Evolutionary conservation across 148 eudicot genomes (phyloP), one percentile per base, ranked within the genome.

Genomic region (Amaranthus cruentus): DNA sequence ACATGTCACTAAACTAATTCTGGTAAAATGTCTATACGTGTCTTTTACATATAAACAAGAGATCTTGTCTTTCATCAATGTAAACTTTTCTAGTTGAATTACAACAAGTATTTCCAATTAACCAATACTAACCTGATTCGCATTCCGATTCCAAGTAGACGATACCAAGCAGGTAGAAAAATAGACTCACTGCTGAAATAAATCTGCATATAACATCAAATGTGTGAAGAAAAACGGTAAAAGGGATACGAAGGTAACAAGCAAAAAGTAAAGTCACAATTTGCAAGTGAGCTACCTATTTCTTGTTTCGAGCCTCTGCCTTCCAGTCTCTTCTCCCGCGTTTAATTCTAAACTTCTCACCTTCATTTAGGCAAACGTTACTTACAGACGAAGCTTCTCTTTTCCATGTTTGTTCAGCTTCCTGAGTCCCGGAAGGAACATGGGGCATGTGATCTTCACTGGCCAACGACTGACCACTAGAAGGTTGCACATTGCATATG

Each of bases 221-320:
- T 56, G 56, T 54, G 15, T 65, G 38, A 55, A 13, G 14, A 28
- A 4, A 53, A 47, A 15, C 47, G 9, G 64, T 12, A 43, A 12
- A 21, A 10, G n/a, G 38, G 53, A 53, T 2, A n/a, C 28, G 47
- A 76, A 65, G 18, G 58, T 11, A 58, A 63, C 54, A 55, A 3
- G 11, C 9, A 48, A 48, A 66, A 53, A 55, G 44, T 18, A 56
- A 5, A 70, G 18, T 7, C 9, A 47, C 11, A 9, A 14, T 12
- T 50, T 43, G 66, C 6, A 9, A 51, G 14, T 49, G 21, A 50
- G 4, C 69, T 71, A 75, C 79, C 72, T 72, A 78, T 73, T 83
- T 93, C 87, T 84, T 88, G 75, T 80, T 85, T 83, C 98, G 87
- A 62, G 98, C 98, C 77, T 93, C 98, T 43, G 87, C 92, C 83